These are phyloP conservation scores for Chaetothyriales sp. DNA, from an alignment of 2,329 filamentous ascomycete genomes.

Conservation along the genomic window DNA sequence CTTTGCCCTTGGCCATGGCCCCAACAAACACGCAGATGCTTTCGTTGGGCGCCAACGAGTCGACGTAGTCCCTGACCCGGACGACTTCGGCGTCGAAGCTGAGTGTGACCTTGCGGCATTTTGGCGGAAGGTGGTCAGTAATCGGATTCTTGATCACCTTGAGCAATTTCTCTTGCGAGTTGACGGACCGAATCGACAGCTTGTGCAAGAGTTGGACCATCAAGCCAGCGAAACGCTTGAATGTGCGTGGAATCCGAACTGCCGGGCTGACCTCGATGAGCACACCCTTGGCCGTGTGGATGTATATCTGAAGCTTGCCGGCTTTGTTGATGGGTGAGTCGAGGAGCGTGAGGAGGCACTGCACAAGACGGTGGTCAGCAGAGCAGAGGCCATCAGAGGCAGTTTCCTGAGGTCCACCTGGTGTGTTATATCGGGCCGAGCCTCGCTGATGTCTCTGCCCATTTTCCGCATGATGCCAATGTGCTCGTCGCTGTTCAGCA, in stretches of 20 bases:
- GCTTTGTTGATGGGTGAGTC: constrained; percentile 99
- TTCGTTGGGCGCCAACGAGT: constrained; percentile 63
- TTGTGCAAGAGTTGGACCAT: constrained; percentile 98
- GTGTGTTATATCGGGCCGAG: constrained; percentile 92
- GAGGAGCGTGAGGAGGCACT: constrained; percentile 94
- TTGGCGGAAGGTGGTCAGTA: constrained; percentile 87
- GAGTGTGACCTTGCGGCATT: constrained; percentile 93
- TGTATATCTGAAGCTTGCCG: constrained; percentile 94
- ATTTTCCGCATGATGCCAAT: constrained; percentile 99
- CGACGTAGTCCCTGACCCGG: constrained; percentile 77
- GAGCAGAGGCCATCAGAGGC: not conserved
- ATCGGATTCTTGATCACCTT: constrained; percentile 98
- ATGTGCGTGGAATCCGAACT: constrained; percentile 91
- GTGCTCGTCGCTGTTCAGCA: constrained; percentile 97
- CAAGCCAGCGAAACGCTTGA: constrained; percentile 94
- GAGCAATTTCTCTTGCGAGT: constrained; percentile 91
- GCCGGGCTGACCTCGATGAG: constrained; percentile 97
- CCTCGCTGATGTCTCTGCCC: constrained; percentile 96
- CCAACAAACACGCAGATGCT: constrained; percentile 97
- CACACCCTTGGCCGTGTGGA: constrained; percentile 92
- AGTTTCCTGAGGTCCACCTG: constrained; percentile 49
- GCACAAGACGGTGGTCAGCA: constrained; percentile 7
- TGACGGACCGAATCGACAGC: constrained; percentile 88
- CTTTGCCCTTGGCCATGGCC: constrained; percentile 93
- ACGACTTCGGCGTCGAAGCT: constrained; percentile 86